Evolutionary conservation across 106 monocot species (phyloP).

Genomic region (Dendrobium chrysotoxum): DNA sequence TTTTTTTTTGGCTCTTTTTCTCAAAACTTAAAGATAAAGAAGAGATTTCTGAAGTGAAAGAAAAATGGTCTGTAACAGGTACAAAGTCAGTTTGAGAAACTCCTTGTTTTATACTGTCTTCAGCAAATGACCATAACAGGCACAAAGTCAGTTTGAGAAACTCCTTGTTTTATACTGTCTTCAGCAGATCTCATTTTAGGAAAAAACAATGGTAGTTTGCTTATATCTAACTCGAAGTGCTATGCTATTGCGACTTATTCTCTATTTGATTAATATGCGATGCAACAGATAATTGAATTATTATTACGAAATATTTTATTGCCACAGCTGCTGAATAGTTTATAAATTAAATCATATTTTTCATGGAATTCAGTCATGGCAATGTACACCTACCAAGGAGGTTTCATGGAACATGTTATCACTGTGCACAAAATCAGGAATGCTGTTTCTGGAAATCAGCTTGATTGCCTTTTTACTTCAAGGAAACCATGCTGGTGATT

Average conservation of each 20-base stretch:
- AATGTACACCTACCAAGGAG: slow-evolving; percentile 69
- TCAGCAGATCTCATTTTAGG: background rate
- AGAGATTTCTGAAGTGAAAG: too few relatives aligned
- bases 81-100: too few relatives aligned
- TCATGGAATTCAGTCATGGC: slow-evolving; percentile 45
- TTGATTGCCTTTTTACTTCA: slow-evolving; percentile 86
- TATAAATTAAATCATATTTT: background rate
- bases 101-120: too few relatives aligned
- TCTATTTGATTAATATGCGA: background rate
- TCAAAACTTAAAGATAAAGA: too few relatives aligned
- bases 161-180: too few relatives aligned
- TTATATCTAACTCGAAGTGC: background rate
- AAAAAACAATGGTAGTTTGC: background rate
- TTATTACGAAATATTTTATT: background rate
- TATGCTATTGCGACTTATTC: background rate
- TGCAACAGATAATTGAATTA: background rate
- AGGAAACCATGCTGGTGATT: slow-evolving; percentile 74
- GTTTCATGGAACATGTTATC: slow-evolving; percentile 77
- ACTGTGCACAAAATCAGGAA: slow-evolving; percentile 67
- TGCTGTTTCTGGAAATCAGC: slow-evolving; percentile 90
- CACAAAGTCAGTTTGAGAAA: too few relatives aligned
- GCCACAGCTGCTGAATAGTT: background rate
- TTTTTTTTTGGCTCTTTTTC: too few relatives aligned
- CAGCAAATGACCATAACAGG: too few relatives aligned
- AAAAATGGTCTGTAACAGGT: too few relatives aligned